These are phyloP conservation scores for Neofusicoccum parvum DNA, from an alignment of 2,329 filamentous ascomycete species.

Conservation along the genomic window DNA sequence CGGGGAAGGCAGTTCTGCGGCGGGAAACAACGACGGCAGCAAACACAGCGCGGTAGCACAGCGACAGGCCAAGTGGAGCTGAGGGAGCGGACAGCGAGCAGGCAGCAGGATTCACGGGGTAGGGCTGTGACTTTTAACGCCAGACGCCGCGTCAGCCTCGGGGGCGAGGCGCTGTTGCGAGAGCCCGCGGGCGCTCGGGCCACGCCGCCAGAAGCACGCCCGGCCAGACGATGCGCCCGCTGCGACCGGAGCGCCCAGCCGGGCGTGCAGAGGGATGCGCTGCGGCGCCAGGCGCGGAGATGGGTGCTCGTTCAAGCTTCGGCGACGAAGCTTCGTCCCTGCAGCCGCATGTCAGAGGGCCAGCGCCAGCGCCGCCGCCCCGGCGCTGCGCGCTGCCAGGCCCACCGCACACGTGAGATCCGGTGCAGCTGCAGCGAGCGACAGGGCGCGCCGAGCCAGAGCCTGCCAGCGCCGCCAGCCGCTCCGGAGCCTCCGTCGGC, in stretches of 20 bases:
- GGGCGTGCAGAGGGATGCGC: neutral
- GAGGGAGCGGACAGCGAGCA: slow-evolving; percentile 11
- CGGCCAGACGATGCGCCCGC: neutral
- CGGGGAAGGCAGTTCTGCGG: neutral
- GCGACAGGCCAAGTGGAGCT: slow-evolving; percentile 12
- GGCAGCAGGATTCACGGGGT: slow-evolving; percentile 22
- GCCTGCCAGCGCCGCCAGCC: neutral
- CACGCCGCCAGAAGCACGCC: neutral
- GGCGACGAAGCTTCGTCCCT: neutral
- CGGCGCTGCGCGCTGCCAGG: too few relatives aligned
- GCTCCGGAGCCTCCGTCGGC: neutral
- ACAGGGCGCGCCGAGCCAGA: neutral
- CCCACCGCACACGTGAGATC: neutral
- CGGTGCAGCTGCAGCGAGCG: neutral
- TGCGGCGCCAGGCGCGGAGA: neutral
- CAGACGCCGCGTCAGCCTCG: slow-evolving; percentile 19
- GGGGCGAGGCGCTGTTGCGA: slow-evolving; percentile 17
- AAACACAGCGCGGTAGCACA: slow-evolving; percentile 14
- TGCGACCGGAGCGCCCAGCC: neutral
- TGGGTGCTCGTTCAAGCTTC: neutral
- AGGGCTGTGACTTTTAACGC: slow-evolving; percentile 21
- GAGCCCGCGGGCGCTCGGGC: slow-evolving; percentile 11
- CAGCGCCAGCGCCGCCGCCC: neutral
- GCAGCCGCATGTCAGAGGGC: neutral
- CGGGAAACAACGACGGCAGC: neutral